Evolutionary conservation across 345 rosid species (phyloP).

Genomic region (Anacardium occidentale): DNA sequence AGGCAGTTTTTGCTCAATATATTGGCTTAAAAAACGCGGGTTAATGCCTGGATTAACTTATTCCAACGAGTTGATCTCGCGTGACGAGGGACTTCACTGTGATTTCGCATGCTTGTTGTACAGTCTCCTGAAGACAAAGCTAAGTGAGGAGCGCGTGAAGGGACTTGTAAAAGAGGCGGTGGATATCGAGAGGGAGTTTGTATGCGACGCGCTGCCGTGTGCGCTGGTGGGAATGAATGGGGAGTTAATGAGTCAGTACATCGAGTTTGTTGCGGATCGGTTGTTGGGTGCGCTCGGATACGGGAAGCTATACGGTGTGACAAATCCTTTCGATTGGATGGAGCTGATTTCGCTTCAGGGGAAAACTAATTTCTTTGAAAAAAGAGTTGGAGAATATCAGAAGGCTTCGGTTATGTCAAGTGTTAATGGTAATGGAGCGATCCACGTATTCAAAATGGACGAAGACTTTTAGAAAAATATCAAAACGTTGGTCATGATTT

Average conservation of each 20-base stretch:
- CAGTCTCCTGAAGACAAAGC: slow-evolving; percentile 44
- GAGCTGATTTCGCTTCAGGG: slow-evolving; percentile 83
- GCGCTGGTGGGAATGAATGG: slow-evolving; percentile 90
- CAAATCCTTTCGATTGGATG: slow-evolving; percentile 94
- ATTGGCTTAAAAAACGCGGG: slow-evolving; percentile 92
- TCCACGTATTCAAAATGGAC: slow-evolving; percentile 68
- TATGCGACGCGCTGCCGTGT: slow-evolving; percentile 86
- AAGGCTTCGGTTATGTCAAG: slow-evolving; percentile 78
- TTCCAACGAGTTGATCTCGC: slow-evolving; percentile 88
- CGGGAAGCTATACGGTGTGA: slow-evolving; percentile 57
- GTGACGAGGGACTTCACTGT: slow-evolving; percentile 94
- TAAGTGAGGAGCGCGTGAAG: slow-evolving; percentile 69
- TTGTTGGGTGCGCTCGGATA: slow-evolving; percentile 64
- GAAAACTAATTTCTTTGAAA: slow-evolving; percentile 86
- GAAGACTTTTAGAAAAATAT: slow-evolving; percentile 54
- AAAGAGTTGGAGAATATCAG: slow-evolving; percentile 80
- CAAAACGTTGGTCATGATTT: too few relatives aligned
- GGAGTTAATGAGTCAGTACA: slow-evolving; percentile 73
- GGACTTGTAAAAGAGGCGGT: slow-evolving; percentile 74
- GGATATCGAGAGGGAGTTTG: slow-evolving; percentile 88
- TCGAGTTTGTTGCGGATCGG: slow-evolving; percentile 85
- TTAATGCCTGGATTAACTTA: slow-evolving; percentile 88
- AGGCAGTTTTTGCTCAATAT: slow-evolving; percentile 85
- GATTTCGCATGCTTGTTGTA: slow-evolving; percentile 89
- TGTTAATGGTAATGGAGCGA: slow-evolving; percentile 52